These are phyloP conservation scores for Candida hispaniensis DNA, from an alignment of 805 yeast species.

Conservation along the genomic window DNA sequence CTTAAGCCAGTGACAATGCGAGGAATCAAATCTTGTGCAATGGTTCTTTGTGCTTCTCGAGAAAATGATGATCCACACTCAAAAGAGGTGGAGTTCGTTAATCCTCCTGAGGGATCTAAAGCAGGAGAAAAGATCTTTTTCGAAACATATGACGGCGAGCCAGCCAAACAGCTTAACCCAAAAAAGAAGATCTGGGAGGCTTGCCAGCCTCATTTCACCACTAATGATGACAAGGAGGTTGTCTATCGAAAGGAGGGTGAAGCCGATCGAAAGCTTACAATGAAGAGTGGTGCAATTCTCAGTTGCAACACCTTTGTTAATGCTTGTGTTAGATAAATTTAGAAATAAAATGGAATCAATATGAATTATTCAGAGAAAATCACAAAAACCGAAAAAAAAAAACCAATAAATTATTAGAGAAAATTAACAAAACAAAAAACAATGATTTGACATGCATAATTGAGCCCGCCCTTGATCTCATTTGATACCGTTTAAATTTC, in stretches of 20 bases:
- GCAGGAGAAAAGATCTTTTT: slow-evolving; percentile 96
- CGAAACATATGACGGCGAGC: slow-evolving; percentile 79
- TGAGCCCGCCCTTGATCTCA: no score
- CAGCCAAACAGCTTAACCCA: slow-evolving; percentile 88
- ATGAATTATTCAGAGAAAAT: no score
- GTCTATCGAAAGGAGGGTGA: slow-evolving; percentile 69
- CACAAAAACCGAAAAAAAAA: no score
- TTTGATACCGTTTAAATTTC: no score
- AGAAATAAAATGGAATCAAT: no score
- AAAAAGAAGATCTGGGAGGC: slow-evolving; percentile 98
- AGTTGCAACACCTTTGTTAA: slow-evolving; percentile 58
- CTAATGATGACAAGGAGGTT: slow-evolving; percentile 65
- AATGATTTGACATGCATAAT: no score
- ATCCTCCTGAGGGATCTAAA: slow-evolving; percentile 86
- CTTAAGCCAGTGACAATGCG: slow-evolving; percentile 97
- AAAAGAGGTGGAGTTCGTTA: slow-evolving; percentile 70
- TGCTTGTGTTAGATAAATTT: slow-evolving; percentile 67
- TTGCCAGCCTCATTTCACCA: slow-evolving; percentile 81
- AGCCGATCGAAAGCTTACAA: slow-evolving; percentile 61
- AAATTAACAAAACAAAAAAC: no score
- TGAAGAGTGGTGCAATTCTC: slow-evolving; percentile 67
- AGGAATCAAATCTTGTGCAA: slow-evolving; percentile 88
- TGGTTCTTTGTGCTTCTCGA: slow-evolving; percentile 82
- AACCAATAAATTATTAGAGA: no score
- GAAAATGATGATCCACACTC: slow-evolving; percentile 37